Evolutionary conservation across 257 asterid genomes (phyloP).

Genomic region (Solanum appendiculatum): DNA sequence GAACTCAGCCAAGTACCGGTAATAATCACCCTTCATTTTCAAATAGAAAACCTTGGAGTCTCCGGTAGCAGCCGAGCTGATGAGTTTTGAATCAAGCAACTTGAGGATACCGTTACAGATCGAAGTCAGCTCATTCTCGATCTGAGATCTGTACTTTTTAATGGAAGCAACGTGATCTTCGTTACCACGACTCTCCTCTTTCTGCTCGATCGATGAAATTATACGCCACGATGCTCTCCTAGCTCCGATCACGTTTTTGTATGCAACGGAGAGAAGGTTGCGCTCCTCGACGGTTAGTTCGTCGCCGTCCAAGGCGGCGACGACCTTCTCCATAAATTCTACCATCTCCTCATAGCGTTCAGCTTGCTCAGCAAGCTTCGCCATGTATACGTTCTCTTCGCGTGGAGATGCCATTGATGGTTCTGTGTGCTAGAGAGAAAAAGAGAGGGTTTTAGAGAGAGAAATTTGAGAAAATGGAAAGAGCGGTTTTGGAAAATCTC

Average conservation of each 20-base stretch:
- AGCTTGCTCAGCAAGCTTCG: conserved; percentile 5
- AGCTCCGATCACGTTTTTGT: conserved; percentile 5
- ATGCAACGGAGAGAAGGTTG: conserved; percentile 2
- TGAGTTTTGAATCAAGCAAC: background rate
- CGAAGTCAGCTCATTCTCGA: background rate
- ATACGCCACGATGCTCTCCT: background rate
- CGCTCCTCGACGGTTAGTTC: conserved; percentile 3
- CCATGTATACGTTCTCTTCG: conserved; percentile 7
- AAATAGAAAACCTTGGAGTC: background rate
- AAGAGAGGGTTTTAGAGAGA: background rate
- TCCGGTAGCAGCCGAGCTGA: background rate
- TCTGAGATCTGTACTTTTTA: background rate
- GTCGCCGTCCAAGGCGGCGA: background rate
- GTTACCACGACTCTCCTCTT: background rate
- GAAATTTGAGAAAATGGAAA: background rate
- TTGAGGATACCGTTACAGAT: background rate
- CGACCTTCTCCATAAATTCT: conserved; percentile 6
- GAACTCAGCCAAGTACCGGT: conserved; percentile 48
- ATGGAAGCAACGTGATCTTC: background rate
- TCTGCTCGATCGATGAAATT: background rate
- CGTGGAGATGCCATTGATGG: background rate
- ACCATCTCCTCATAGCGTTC: conserved; percentile 8
- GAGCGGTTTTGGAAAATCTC: background rate
- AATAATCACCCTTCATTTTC: conserved; percentile 2
- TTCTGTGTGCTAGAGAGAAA: background rate